A percentile compares a stretch with the other conserved stretches of the same genome.
Evolutionary conservation across 2,329 filamentous ascomycete species (phyloP).

Genomic region (Alternaria sp.): DNA sequence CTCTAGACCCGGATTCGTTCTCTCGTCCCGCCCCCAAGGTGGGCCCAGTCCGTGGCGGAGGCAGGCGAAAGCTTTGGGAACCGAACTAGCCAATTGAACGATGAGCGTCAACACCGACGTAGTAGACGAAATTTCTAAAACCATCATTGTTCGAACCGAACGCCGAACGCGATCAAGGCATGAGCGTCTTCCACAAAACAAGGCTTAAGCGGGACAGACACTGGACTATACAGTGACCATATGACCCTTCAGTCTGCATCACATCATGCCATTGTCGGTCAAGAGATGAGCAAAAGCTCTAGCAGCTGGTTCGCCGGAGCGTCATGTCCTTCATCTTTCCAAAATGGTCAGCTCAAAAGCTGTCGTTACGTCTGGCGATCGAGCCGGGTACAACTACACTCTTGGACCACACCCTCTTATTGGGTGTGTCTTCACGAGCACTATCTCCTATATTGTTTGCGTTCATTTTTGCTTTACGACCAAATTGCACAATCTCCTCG

Average conservation of each 20-base stretch:
- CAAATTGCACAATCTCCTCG: constrained; percentile 5
- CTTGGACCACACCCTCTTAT: background rate
- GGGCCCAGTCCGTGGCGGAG: constrained; percentile 44
- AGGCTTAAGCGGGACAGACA: constrained; percentile 6
- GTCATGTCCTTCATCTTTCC: constrained; percentile 4
- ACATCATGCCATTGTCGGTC: constrained; percentile 4
- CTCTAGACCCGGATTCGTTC: constrained; percentile 54
- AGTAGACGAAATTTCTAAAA: constrained; percentile 9
- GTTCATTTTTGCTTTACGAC: background rate
- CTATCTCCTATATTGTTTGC: background rate
- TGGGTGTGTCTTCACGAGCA: background rate
- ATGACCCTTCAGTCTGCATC: constrained; percentile 1
- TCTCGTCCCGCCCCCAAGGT: constrained; percentile 45
- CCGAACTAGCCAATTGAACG: constrained; percentile 42
- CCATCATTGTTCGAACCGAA: constrained; percentile 5
- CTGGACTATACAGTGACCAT: constrained; percentile 8
- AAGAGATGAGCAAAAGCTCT: background rate
- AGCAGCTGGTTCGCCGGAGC: constrained; percentile 5
- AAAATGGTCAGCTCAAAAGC: constrained; percentile 6
- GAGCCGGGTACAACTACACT: background rate
- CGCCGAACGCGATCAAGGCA: constrained; percentile 10
- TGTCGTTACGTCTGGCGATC: constrained; percentile 13
- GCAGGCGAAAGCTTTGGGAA: constrained; percentile 52
- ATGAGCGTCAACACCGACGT: constrained; percentile 20
- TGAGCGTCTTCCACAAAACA: background rate